Base-by-base conservation (phyloP, 352 stramenopile genomes). In the Globisporangium recalcitrans region DNA sequence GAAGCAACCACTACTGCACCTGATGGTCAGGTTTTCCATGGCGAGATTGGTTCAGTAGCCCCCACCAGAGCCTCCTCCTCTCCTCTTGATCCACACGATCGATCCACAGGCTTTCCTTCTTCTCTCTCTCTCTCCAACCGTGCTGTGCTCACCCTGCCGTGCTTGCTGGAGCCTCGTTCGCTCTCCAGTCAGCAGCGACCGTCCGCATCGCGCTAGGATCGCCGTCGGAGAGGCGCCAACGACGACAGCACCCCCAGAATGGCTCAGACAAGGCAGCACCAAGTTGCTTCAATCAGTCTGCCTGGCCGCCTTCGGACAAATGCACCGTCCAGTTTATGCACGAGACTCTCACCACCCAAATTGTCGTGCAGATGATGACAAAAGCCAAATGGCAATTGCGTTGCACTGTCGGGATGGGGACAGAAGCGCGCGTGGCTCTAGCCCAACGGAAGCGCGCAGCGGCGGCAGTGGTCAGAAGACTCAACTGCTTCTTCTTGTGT, bases 391-490 rank as follows among this genome's bases (percentile, higher is more conserved):
- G 47, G 48, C 48, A 55, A 19, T n/a, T 36, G 31, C 24, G 48
- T 27, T 22, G 11, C 1, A 13, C 47, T 5, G 42, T n/a, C n/a
- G n/a, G 44, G 44, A 51, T 51, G 44, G 44, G 47, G 24, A 32
- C 47, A 31, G 10, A 34, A 34, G 27, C 24, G 49, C 49, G 49
- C 49, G 49, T 56, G 49, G 49, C 49, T 56, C 49, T 56, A 9
- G 27, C 19, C 27, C 49, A 36, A 56, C 27, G 14, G 19, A 19
- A 42, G 9, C n/a, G 49, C 48, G 13, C 11, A 29, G 24, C 47
- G 47, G 13, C 64, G 54, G 78, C 72, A n/a, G 73, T 71, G 32
- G 78, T 62, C 16, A 72, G 73, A 46, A 27, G 70, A 77, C 26
- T 44, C 60, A 56, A 85, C 79, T 6, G 62, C 26, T 19, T 13